Base-by-base conservation (phyloP, 202 grass and related monocot species). In the Carex arenaria region DNA sequence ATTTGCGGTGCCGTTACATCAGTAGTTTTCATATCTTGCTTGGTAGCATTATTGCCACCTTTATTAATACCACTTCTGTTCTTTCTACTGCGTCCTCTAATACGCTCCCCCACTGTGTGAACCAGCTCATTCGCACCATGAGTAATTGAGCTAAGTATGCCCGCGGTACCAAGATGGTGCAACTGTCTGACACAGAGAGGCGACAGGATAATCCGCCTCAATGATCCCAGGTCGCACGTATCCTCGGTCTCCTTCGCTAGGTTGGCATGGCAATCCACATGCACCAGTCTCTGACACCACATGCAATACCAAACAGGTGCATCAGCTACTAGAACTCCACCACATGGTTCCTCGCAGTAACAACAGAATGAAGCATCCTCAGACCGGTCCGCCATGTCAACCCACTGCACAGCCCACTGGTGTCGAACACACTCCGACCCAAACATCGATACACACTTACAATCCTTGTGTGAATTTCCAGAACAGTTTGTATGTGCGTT, bases 271-370 rank as follows among this genome's bases (percentile, higher is more conserved):
- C 92, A 97, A 87, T 94, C 92, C 68, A 97, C 92, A 85, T 97
- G 95, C 53, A 97, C 92, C 13, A 91, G 61, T 34, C 90, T 61
- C 70, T 97, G 95, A 80, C 92, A 97, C 95, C 95, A 97, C 95
- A 97, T 90, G 53, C 95, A 97, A 70, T 87, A 93, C 95, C 95
- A 97, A 85, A 97, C 85, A 19, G 95, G 95, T 62, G 90, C 86
- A 17, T 91, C 92, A 3, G 89, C 89, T 0, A 97, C 90, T 62
- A 94, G 87, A 78, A 89, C 90, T 65, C 95, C 95, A 53, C 85
- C 89, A 85, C 92, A 97, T 77, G 95, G 91, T 40, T 93, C 95
- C 61, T 97, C 92, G 55, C 95, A 97, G 79, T 94, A 90, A 90
- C 90, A 92, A 54, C 95, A 97, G 64, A 87, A 98, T 2, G 89